Conservation (phyloP, 2,329 filamentous ascomycete genomes). For the Talaromyces sp. region DNA sequence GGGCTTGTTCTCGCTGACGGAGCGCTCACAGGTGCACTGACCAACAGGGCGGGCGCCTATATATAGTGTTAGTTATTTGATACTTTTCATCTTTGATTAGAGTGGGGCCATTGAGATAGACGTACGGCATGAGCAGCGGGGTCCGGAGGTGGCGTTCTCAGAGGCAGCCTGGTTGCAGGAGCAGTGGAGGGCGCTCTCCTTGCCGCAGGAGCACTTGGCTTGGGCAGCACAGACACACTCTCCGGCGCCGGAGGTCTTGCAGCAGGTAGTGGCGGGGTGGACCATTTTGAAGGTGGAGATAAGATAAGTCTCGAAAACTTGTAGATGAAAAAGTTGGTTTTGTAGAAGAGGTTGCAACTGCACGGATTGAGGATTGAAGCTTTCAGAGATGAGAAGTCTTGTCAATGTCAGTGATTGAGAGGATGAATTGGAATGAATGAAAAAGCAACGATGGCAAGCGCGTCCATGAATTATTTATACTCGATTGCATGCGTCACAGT, state of each 20-base stretch:
- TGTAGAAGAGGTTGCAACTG: background rate
- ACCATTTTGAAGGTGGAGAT: constrained; percentile 41
- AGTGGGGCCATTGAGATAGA: constrained; percentile 19
- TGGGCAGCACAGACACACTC: constrained; percentile 62
- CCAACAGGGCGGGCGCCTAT: constrained; percentile 72
- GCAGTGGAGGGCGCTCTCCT: constrained; percentile 84
- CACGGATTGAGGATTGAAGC: background rate
- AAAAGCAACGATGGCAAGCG: background rate
- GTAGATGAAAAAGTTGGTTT: background rate
- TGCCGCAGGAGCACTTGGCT: constrained; percentile 81
- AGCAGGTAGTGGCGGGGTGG: constrained; percentile 58
- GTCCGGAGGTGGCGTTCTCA: constrained; percentile 74
- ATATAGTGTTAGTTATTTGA: background rate
- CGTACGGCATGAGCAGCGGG: constrained; percentile 79
- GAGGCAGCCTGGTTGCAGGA: constrained; percentile 73
- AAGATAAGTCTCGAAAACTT: background rate
- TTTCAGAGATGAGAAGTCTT: background rate
- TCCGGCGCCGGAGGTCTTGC: constrained; percentile 57
- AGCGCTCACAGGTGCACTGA: constrained; percentile 78
- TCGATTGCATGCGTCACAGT: constrained; percentile 20
- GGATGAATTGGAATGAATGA: constrained; percentile 1
- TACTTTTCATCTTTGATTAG: background rate
- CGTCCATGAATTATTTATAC: constrained; percentile 7
- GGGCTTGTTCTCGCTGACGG: constrained; percentile 69
- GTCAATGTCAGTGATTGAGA: background rate